phyloP scores from a whole-genome alignment of 306 rosid species.

The Adenanthera pavonina region DNA sequence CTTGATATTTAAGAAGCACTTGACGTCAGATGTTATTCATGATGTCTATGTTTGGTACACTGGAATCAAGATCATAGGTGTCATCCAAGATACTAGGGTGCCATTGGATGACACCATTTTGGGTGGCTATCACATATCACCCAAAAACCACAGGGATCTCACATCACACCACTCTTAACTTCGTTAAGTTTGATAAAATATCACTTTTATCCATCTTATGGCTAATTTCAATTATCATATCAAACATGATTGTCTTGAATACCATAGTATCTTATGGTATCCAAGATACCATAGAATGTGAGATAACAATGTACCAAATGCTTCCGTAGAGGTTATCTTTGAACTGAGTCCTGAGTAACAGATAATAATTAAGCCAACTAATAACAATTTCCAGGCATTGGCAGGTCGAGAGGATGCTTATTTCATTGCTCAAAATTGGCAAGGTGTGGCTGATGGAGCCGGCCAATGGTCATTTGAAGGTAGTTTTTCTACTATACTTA shows the following conservation, averaged over 20 bases:
- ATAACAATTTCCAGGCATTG: conserved; percentile 73
- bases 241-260: not conserved
- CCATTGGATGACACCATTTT: too few species aligned
- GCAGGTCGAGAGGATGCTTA: conserved; percentile 75
- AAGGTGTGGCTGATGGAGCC: conserved; percentile 85
- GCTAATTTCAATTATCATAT: not conserved
- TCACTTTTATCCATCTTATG: not conserved
- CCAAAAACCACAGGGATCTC: not conserved
- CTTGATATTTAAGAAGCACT: not conserved
- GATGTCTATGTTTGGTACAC: too few species aligned
- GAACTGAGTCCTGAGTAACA: conserved; percentile 30
- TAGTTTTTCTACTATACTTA: conserved; percentile 39
- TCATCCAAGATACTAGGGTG: too few species aligned
- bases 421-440: conserved; percentile 69
- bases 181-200: not conserved
- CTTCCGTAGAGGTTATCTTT: not conserved
- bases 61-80: too few species aligned
- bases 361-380: conserved; percentile 47
- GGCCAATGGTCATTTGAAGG: conserved; percentile 84
- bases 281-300: not conserved
- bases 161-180: not conserved
- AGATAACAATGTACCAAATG: not conserved
- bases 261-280: not conserved
- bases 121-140: too few species aligned
- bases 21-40: too few species aligned